Conservation (phyloP, 2,329 filamentous ascomycete genomes). For the Simplicillium aogashimaense region DNA sequence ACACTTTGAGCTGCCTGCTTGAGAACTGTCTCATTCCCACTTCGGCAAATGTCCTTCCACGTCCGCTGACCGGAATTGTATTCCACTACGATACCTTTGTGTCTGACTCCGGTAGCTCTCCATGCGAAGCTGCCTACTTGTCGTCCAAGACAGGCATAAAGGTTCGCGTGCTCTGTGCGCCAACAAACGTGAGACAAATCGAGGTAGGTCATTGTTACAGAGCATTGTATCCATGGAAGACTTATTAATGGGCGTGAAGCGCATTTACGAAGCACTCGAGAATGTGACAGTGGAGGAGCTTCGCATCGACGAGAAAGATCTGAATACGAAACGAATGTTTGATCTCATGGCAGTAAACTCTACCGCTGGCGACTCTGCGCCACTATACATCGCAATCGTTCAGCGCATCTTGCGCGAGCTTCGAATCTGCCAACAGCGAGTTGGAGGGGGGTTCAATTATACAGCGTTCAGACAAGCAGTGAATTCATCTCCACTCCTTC, state of each 20-base stretch:
- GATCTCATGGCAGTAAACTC: conserved; percentile 46
- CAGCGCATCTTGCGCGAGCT: conserved; percentile 47
- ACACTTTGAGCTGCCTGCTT: conserved; percentile 44
- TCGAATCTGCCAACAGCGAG: conserved; percentile 32
- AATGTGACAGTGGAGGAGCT: conserved; percentile 40
- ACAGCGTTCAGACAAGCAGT: conserved; percentile 26
- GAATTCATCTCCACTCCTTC: conserved; percentile 9
- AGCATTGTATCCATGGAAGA: neutral
- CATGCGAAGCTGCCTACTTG: conserved; percentile 52
- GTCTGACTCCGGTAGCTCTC: conserved; percentile 33
- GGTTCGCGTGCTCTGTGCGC: conserved; percentile 44
- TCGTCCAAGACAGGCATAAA: conserved; percentile 28
- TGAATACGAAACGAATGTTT: conserved; percentile 49
- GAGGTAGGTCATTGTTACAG: conserved; percentile 13
- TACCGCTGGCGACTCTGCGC: conserved; percentile 25
- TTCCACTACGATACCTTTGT: conserved; percentile 55
- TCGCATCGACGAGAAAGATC: conserved; percentile 36
- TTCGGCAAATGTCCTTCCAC: conserved; percentile 31
- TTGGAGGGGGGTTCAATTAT: conserved; percentile 35
- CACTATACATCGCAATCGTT: conserved; percentile 49
- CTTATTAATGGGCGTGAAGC: conserved; percentile 11
- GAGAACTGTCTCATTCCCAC: conserved; percentile 46
- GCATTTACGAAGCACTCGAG: conserved; percentile 28
- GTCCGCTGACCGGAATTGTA: conserved; percentile 48
- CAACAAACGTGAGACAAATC: conserved; percentile 37